These are phyloP conservation scores for Coemansia sp. DNA, from an alignment of 192 early-diverging fungal species.

Conservation along the genomic window DNA sequence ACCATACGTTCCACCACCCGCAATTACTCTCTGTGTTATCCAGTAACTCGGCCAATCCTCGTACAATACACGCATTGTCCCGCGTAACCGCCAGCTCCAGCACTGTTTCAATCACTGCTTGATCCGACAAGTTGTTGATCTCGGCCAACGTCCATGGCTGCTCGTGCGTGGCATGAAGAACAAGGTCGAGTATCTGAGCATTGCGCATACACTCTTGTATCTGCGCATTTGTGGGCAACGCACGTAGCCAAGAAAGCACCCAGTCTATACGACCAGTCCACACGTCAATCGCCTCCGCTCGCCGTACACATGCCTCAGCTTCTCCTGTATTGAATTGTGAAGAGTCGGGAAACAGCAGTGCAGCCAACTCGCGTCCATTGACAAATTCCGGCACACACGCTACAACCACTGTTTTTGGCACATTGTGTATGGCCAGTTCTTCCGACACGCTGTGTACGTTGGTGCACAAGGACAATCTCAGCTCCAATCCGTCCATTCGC, in stretches of 20 bases:
- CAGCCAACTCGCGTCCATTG: slow-evolving; percentile 12
- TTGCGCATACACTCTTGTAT: neutral
- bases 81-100: neutral
- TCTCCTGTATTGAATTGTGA: neutral
- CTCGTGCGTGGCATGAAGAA: neutral
- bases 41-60: neutral
- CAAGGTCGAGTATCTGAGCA: neutral
- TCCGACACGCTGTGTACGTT: neutral
- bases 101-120: neutral
- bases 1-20: neutral
- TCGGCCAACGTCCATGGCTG: neutral
- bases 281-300: slow-evolving; percentile 29
- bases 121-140: neutral
- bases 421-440: slow-evolving; percentile 4
- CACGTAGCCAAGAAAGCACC: slow-evolving; percentile 23
- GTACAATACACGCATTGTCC: too few relatives aligned
- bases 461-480: slow-evolving; percentile 18
- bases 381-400: slow-evolving; percentile 27
- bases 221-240: neutral
- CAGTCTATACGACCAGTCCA: slow-evolving; percentile 38
- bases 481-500: slow-evolving; percentile 6
- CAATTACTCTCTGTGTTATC: neutral
- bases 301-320: slow-evolving; percentile 12
- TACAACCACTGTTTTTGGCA: slow-evolving; percentile 8
- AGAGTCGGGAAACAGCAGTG: neutral